Conservation (phyloP, 495 filamentous ascomycete genomes). For the Parmelia sp. region DNA sequence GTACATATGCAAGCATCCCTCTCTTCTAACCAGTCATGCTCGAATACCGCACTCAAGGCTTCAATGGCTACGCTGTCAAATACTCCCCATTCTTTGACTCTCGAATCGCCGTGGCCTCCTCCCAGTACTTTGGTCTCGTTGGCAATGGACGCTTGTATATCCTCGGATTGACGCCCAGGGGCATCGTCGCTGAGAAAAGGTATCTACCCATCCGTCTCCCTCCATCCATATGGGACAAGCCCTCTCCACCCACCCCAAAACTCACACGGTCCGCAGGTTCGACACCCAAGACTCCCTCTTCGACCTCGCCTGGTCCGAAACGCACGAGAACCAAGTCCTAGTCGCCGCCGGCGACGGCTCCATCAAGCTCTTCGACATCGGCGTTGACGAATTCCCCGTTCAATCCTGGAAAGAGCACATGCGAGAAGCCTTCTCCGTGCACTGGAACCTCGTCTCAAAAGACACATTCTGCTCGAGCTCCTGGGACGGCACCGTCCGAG, state of each 20-base stretch:
- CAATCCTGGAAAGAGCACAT: constrained; percentile 86
- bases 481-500: constrained; percentile 91
- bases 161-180: constrained; percentile 69
- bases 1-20: background rate
- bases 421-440: constrained; percentile 81
- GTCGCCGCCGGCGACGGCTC: constrained; percentile 85
- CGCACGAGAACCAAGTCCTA: constrained; percentile 87
- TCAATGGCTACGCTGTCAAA: constrained; percentile 89
- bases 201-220: constrained; percentile 25
- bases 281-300: constrained; percentile 96
- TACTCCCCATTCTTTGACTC: constrained; percentile 98
- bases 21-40: constrained; percentile 52
- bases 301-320: constrained; percentile 88
- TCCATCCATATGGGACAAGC: background rate
- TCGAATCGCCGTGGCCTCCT: constrained; percentile 76
- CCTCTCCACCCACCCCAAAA: background rate
- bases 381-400: constrained; percentile 70
- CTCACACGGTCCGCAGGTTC: constrained; percentile 48
- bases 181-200: constrained; percentile 77
- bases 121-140: constrained; percentile 91
- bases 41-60: constrained; percentile 86
- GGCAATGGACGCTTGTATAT: constrained; percentile 88
- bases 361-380: constrained; percentile 87
- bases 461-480: constrained; percentile 79
- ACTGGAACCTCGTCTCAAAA: constrained; percentile 90